Percentiles rank a stretch among this genome's conserved stretches.
phyloP scores from a whole-genome alignment of 345 rosid genomes.

The Angophora floribunda region DNA sequence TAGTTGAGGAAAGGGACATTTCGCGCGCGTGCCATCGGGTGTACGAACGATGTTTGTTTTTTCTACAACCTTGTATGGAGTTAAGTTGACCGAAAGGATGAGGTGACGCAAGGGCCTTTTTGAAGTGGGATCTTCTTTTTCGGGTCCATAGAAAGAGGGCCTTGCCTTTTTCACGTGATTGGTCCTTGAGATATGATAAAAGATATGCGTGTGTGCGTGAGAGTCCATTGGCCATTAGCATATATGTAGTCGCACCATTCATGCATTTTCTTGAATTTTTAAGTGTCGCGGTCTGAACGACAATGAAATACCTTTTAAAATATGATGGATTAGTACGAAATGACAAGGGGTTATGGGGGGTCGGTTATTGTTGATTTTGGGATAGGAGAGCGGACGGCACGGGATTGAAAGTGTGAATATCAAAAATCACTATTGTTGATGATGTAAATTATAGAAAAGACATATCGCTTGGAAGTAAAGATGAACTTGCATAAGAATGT shows the following conservation, averaged over 20 bases:
- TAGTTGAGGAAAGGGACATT: not conserved
- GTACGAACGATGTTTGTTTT: not conserved
- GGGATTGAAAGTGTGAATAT: not conserved
- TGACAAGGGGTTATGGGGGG: not conserved
- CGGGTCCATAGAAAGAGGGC: not conserved
- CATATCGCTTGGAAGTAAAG: not conserved
- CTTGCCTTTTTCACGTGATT: not conserved
- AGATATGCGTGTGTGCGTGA: not conserved
- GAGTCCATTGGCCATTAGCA: not conserved
- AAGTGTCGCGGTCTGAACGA: not conserved
- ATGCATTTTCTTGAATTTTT: not conserved
- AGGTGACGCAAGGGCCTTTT: not conserved
- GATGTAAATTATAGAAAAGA: not conserved
- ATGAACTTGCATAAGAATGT: not conserved
- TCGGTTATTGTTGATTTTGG: not conserved
- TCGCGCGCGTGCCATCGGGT: not conserved
- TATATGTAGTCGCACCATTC: not conserved
- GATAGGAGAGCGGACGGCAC: accelerated
- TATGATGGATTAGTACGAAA: not conserved
- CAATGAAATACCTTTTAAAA: not conserved
- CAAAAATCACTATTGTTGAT: accelerated
- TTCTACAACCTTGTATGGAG: not conserved
- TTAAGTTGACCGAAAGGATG: not conserved
- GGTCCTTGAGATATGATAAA: not conserved
- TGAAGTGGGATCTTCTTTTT: not conserved